Evolutionary conservation across 106 monocot species (phyloP).

Genomic region (Allium fistulosum): DNA sequence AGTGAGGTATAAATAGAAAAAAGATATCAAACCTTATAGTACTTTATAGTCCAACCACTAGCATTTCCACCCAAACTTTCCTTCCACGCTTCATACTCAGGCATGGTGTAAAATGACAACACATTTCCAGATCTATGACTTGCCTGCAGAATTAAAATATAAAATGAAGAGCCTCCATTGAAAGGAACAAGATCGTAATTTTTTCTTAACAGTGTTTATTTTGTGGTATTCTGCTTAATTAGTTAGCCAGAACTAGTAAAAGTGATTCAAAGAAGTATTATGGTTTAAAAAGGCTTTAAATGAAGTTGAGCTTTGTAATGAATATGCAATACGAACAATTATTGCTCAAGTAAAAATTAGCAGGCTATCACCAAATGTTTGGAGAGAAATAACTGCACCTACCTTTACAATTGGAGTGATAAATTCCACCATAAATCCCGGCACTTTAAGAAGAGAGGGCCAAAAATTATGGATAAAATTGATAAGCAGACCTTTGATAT

Average conservation of each 20-base stretch:
- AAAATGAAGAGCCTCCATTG: not conserved
- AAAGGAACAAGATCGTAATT: not conserved
- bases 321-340: no score
- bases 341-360: no score
- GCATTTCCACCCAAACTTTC: constrained; percentile 66
- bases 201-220: no score
- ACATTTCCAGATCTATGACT: constrained; percentile 43
- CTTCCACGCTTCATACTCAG: constrained; percentile 95
- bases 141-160: constrained; percentile 37
- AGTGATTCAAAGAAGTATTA: no score
- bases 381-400: not conserved
- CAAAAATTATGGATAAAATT: constrained; percentile 97
- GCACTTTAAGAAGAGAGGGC: constrained; percentile 87
- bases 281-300: no score
- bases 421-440: constrained; percentile 90
- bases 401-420: constrained; percentile 99
- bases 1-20: not conserved
- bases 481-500: constrained; percentile 90
- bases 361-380: no score
- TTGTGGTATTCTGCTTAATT: no score
- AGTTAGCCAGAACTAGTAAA: not conserved
- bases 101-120: constrained; percentile 82
- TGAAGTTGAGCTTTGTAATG: no score
- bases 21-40: constrained; percentile 66
- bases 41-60: constrained; percentile 79